phyloP scores from a whole-genome alignment of 148 eudicot species.

The Bassia scoparia region DNA sequence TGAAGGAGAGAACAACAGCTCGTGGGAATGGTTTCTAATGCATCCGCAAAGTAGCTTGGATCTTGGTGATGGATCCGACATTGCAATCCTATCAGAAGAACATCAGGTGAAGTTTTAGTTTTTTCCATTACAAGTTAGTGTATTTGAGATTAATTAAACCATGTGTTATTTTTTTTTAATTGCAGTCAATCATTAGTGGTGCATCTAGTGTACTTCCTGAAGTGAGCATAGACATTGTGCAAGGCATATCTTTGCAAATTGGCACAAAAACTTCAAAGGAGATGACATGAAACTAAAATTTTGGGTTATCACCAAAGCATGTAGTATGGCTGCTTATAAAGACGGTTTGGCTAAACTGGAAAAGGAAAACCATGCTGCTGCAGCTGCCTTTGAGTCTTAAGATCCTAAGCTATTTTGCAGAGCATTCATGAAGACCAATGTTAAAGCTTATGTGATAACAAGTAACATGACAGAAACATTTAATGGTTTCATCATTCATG shows the following conservation, averaged over 20 bases:
- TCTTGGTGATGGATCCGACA: neutral
- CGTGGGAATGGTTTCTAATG: neutral
- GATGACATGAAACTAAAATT: neutral
- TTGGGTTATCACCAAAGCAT: neutral
- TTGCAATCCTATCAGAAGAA: neutral
- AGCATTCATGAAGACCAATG: neutral
- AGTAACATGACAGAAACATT: slow-evolving; percentile 6
- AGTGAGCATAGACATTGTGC: neutral
- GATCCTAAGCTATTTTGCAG: slow-evolving; percentile 1
- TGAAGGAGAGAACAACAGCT: neutral
- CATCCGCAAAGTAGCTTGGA: neutral
- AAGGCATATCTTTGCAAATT: neutral
- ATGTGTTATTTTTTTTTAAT: too few species aligned
- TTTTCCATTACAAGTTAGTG: too few species aligned
- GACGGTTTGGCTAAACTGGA: neutral
- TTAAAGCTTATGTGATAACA: neutral
- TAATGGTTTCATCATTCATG: neutral
- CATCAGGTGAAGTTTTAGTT: neutral
- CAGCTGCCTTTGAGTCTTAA: neutral
- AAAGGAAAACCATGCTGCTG: neutral
- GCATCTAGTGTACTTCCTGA: neutral
- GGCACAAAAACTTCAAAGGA: neutral
- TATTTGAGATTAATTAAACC: too few species aligned
- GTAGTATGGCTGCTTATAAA: neutral
- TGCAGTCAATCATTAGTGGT: neutral